A percentile compares a stretch with the other conserved stretches of the same genome.
Evolutionary conservation across 2,329 filamentous ascomycete species (phyloP).

Genomic region (Leptographium radiaticola): DNA sequence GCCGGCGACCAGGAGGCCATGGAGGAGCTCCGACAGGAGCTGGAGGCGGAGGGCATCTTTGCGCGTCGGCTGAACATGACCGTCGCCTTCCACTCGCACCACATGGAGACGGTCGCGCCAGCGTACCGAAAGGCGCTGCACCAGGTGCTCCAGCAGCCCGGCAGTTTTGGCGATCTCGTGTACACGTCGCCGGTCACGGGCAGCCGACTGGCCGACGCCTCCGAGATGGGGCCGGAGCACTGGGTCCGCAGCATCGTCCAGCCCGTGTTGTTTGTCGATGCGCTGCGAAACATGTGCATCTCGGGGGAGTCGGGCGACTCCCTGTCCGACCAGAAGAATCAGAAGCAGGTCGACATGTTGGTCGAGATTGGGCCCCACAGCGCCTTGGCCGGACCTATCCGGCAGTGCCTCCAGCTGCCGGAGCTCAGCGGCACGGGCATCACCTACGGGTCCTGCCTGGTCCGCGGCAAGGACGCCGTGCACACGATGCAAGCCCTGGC

Average conservation of each 20-base stretch:
- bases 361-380: slow-evolving; percentile 17
- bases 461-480: slow-evolving; percentile 9
- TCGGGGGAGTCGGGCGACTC: neutral
- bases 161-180: neutral
- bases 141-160: slow-evolving; percentile 1
- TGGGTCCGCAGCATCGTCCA: slow-evolving; percentile 16
- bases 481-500: slow-evolving; percentile 9
- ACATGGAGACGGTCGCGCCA: slow-evolving; percentile 13
- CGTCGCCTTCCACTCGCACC: slow-evolving; percentile 21
- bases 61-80: slow-evolving; percentile 15
- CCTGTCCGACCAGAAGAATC: neutral
- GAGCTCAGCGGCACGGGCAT: neutral
- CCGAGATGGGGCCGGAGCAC: slow-evolving; percentile 11
- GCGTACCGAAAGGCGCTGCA: slow-evolving; percentile 10
- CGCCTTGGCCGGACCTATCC: slow-evolving; percentile 14
- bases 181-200: slow-evolving; percentile 13
- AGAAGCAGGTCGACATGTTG: slow-evolving; percentile 9
- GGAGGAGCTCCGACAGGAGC: slow-evolving; percentile 2
- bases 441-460: slow-evolving; percentile 4
- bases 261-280: slow-evolving; percentile 15
- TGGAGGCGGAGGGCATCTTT: slow-evolving; percentile 2
- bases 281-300: slow-evolving; percentile 10
- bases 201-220: slow-evolving; percentile 5
- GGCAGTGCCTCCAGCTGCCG: slow-evolving; percentile 11
- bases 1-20: slow-evolving; percentile 15